A percentile compares a stretch with the other conserved stretches of the same genome.
Evolutionary conservation across 768 basidiomycete species (phyloP).

Genomic region (Collybiopsis confluens): DNA sequence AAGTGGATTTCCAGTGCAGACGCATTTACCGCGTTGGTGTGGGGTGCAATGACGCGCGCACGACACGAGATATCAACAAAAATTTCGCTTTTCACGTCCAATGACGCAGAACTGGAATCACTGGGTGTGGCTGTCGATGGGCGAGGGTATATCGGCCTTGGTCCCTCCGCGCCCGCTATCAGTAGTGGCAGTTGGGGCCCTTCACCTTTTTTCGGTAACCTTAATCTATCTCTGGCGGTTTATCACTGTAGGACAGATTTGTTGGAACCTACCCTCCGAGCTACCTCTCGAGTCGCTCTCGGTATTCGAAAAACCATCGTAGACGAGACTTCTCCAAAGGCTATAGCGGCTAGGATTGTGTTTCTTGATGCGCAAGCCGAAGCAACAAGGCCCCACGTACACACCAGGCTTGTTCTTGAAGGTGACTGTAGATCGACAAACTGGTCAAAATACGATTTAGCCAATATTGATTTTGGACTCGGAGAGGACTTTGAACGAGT

Average conservation of each 20-base stretch:
- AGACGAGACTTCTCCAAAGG: background rate
- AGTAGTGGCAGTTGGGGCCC: background rate
- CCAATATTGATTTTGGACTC: constrained; percentile 4
- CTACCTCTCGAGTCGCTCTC: constrained; percentile 3
- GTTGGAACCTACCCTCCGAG: background rate
- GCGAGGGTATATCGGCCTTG: background rate
- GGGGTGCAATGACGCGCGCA: constrained; percentile 8
- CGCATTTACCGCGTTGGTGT: constrained; percentile 7
- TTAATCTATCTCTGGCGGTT: background rate
- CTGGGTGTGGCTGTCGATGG: constrained; percentile 5
- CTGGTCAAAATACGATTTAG: constrained; percentile 2
- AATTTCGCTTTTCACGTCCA: background rate
- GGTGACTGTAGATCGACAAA: constrained; percentile 7
- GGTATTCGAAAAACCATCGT: constrained; percentile 1
- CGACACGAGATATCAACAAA: background rate
- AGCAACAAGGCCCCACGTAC: background rate
- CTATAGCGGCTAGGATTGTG: background rate
- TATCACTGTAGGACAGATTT: background rate
- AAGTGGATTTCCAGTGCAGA: constrained; percentile 6
- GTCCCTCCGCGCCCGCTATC: background rate
- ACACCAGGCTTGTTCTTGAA: background rate
- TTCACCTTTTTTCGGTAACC: constrained; percentile 4
- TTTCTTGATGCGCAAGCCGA: constrained; percentile 2
- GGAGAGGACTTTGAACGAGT: background rate
- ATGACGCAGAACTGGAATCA: background rate